phyloP scores from a whole-genome alignment of 1,284 basidiomycete species.

The Austropuccinia psidii region DNA sequence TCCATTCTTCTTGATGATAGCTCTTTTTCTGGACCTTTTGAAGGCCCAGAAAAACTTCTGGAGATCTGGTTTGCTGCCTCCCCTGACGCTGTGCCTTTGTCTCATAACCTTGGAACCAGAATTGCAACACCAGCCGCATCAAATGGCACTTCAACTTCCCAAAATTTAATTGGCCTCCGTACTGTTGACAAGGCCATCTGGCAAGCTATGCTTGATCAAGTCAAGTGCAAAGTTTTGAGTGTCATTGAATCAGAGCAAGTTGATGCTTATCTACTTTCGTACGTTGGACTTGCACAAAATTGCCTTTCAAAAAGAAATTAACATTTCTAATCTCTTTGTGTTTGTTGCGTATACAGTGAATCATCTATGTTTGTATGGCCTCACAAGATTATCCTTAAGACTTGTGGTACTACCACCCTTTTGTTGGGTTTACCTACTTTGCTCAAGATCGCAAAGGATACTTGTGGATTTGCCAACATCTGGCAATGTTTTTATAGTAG shows the following conservation, averaged over 20 bases:
- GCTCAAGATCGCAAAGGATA: conserved; percentile 73
- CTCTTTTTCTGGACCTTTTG: conserved; percentile 42
- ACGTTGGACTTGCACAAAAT: too few species aligned
- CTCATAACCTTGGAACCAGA: conserved; percentile 42
- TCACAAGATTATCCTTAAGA: conserved; percentile 95
- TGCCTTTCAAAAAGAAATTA: neutral
- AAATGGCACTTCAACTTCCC: conserved; percentile 38
- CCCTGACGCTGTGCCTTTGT: conserved; percentile 54
- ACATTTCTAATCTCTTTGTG: neutral
- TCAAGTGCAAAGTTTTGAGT: conserved; percentile 93
- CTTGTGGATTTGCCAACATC: conserved; percentile 66
- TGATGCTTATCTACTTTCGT: conserved; percentile 95
- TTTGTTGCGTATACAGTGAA: conserved; percentile 59
- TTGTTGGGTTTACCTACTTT: conserved; percentile 86
- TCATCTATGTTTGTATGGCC: conserved; percentile 94
- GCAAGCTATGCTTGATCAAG: conserved; percentile 96
- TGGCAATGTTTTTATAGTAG: conserved; percentile 92
- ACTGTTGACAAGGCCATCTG: conserved; percentile 68
- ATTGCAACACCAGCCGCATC: conserved; percentile 49
- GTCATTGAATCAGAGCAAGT: conserved; percentile 75
- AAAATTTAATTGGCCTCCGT: conserved; percentile 58
- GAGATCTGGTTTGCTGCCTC: conserved; percentile 96
- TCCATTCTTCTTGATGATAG: neutral
- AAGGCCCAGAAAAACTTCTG: conserved; percentile 81
- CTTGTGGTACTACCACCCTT: conserved; percentile 97